Evolutionary conservation across 768 basidiomycete genomes (phyloP).

Genomic region (Collybia sp.): DNA sequence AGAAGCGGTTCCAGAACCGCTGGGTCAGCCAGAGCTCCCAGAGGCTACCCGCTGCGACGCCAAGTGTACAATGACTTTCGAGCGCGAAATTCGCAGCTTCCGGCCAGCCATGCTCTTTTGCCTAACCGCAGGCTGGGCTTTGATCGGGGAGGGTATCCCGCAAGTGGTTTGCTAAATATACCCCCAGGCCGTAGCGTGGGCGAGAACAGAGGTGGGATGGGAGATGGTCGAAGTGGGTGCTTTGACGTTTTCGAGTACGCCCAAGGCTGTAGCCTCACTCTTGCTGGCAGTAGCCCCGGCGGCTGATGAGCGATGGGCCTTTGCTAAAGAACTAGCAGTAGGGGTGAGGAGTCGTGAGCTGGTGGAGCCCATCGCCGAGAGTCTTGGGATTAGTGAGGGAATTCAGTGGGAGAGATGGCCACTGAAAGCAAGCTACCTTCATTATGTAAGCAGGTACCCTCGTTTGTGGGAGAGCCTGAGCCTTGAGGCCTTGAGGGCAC

Average conservation of each 20-base stretch:
- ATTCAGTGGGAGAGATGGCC: too few species aligned
- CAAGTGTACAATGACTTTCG: slow-evolving; percentile 72
- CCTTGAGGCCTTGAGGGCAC: too few species aligned
- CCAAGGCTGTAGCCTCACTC: too few species aligned
- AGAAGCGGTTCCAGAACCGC: slow-evolving; percentile 8
- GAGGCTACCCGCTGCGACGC: slow-evolving; percentile 63
- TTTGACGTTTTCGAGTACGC: too few species aligned
- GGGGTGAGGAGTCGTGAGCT: slow-evolving; percentile 60
- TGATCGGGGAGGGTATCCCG: slow-evolving; percentile 31
- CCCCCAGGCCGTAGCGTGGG: slow-evolving; percentile 23
- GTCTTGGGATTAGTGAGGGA: too few species aligned
- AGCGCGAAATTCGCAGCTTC: slow-evolving; percentile 77
- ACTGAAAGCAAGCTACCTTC: too few species aligned
- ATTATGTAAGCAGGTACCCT: too few species aligned
- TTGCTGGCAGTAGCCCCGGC: neutral
- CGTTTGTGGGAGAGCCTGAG: too few species aligned
- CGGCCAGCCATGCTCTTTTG: slow-evolving; percentile 38
- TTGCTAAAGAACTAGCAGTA: slow-evolving; percentile 75
- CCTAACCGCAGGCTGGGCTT: slow-evolving; percentile 13
- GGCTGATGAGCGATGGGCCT: slow-evolving; percentile 24
- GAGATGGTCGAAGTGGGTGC: too few species aligned
- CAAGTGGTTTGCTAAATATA: slow-evolving; percentile 54
- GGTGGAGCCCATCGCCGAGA: slow-evolving; percentile 13
- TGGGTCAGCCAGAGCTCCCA: slow-evolving; percentile 3
- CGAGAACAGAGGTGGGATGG: slow-evolving; percentile 16